A percentile compares a stretch with the other conserved stretches of the same genome.
Evolutionary conservation across 2,329 filamentous ascomycete species (phyloP).

Genomic region (Claviceps purpurea): DNA sequence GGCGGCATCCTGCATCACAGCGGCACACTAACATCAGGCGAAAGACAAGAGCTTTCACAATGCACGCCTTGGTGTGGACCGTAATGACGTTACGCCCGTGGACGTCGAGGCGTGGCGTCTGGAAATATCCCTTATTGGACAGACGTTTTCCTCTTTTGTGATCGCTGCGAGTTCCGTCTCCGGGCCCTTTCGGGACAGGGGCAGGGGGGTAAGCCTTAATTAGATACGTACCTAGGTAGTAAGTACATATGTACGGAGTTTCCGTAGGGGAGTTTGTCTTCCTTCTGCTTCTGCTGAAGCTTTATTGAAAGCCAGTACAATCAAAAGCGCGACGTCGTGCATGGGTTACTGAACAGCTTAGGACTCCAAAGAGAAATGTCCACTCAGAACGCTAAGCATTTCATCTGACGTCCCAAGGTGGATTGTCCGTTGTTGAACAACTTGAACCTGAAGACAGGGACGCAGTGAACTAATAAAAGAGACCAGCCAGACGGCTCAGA

Average conservation of each 20-base stretch:
- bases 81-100: conserved; percentile 1
- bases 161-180: neutral
- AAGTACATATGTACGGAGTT: too few species aligned
- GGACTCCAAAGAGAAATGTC: neutral
- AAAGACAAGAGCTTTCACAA: neutral
- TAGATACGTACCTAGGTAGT: too few species aligned
- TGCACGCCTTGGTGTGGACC: neutral
- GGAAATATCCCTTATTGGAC: neutral
- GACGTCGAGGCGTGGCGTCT: neutral
- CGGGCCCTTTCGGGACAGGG: neutral
- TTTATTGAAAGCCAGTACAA: neutral
- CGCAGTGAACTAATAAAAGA: neutral
- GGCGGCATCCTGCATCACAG: conserved; percentile 6
- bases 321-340: conserved; percentile 3
- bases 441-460: neutral
- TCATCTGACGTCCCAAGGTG: neutral
- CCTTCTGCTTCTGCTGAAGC: neutral
- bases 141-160: neutral
- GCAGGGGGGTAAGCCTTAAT: neutral
- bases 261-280: neutral
- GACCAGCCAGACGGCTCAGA: neutral
- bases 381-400: conserved; percentile 1
- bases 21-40: neutral
- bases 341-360: neutral
- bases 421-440: neutral